Percentiles rank a stretch among this genome's conserved stretches.
Evolutionary conservation across 495 filamentous ascomycete genomes (phyloP).

Genomic region (Pseudevernia furfuracea): DNA sequence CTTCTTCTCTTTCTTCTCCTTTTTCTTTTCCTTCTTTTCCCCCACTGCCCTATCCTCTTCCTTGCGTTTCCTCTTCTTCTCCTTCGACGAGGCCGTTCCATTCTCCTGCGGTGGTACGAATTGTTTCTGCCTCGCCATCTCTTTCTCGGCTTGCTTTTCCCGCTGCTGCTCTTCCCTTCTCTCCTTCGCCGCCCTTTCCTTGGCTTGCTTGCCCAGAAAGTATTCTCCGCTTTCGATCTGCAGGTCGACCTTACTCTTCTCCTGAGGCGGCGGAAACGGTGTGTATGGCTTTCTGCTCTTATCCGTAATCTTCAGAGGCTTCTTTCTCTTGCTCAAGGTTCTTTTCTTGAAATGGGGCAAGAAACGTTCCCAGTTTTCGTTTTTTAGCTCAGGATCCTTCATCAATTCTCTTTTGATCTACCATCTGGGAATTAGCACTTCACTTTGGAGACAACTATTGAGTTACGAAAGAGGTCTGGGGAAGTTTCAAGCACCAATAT

Average conservation of each 20-base stretch:
- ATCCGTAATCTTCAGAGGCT: constrained; percentile 80
- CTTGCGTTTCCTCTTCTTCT: constrained; percentile 53
- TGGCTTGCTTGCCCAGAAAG: constrained; percentile 85
- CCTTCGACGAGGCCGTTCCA: constrained; percentile 40
- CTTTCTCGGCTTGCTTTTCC: constrained; percentile 80
- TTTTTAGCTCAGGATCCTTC: constrained; percentile 79
- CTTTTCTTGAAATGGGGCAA: constrained; percentile 97
- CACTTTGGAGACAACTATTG: not conserved
- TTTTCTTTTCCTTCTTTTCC: constrained; percentile 34
- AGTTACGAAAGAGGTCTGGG: too few relatives aligned
- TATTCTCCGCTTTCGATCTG: constrained; percentile 98
- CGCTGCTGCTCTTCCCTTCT: constrained; percentile 72
- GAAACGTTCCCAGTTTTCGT: constrained; percentile 93
- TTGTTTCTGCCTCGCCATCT: constrained; percentile 72
- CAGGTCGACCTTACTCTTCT: constrained; percentile 95
- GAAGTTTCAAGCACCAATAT: not conserved
- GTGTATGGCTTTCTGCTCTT: constrained; percentile 94
- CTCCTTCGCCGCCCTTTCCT: constrained; percentile 72
- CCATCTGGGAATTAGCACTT: not conserved
- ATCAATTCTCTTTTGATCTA: constrained; percentile 89
- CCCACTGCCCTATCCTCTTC: constrained; percentile 50
- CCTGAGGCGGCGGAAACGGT: constrained; percentile 63
- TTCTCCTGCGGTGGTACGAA: constrained; percentile 78
- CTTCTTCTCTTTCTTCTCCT: constrained; percentile 40
- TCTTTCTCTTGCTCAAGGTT: constrained; percentile 73